phyloP scores from a whole-genome alignment of 2,329 filamentous ascomycete genomes.

The Shiraia sp. region DNA sequence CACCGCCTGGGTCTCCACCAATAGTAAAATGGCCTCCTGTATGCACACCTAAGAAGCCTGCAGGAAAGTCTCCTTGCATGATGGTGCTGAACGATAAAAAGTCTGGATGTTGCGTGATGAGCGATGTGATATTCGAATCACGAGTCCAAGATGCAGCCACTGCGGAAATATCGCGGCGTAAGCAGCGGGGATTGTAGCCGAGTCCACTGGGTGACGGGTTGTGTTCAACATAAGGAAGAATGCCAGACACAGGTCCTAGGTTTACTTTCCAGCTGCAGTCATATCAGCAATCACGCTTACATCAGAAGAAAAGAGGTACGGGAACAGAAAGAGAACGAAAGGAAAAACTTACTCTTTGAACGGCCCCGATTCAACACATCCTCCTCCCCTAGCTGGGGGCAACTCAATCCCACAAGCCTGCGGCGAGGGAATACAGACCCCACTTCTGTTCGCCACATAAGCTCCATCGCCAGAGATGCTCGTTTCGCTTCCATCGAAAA shows the following conservation, averaged over 20 bases:
- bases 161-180: slow-evolving; percentile 41
- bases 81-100: slow-evolving; percentile 37
- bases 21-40: slow-evolving; percentile 52
- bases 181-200: slow-evolving; percentile 44
- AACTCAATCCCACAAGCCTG: slow-evolving; percentile 38
- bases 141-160: slow-evolving; percentile 9
- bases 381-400: slow-evolving; percentile 59
- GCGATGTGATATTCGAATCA: slow-evolving; percentile 14
- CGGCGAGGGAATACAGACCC: slow-evolving; percentile 30
- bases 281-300: too few relatives aligned
- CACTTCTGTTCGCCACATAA: slow-evolving; percentile 31
- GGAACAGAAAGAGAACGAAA: too few relatives aligned
- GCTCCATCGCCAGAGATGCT: slow-evolving; percentile 53
- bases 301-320: too few relatives aligned
- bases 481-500: slow-evolving; percentile 60
- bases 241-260: slow-evolving; percentile 54
- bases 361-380: slow-evolving; percentile 58
- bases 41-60: slow-evolving; percentile 49
- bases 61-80: slow-evolving; percentile 46
- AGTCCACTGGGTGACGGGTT: slow-evolving; percentile 40
- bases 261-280: slow-evolving; percentile 47
- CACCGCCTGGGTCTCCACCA: slow-evolving; percentile 52
- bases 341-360: too few relatives aligned
- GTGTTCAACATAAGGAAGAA: slow-evolving; percentile 28
- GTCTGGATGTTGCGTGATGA: slow-evolving; percentile 13